Conservation (phyloP, 2,329 filamentous ascomycete genomes). For the Aspergillus felis region DNA sequence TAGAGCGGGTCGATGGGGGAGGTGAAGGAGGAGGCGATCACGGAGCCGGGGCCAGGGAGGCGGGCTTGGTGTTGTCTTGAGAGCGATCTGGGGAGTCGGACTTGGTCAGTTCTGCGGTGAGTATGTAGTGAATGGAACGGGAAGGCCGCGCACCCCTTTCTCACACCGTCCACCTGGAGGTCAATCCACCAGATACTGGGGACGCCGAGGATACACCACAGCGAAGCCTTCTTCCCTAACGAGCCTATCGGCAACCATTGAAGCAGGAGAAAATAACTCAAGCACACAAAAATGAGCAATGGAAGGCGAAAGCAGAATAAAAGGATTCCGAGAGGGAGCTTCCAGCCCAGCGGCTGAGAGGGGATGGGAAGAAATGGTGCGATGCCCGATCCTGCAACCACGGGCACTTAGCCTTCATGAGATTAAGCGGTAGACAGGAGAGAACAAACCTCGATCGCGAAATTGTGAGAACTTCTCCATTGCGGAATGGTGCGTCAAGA, state of each 20-base stretch:
- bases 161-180: constrained; percentile 94
- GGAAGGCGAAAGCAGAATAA: constrained; percentile 80
- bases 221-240: constrained; percentile 70
- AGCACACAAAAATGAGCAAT: constrained; percentile 64
- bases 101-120: neutral
- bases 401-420: neutral
- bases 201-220: constrained; percentile 84
- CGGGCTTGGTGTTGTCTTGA: constrained; percentile 68
- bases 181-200: constrained; percentile 98
- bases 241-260: constrained; percentile 73
- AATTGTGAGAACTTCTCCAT: constrained; percentile 98
- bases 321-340: constrained; percentile 62
- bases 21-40: constrained; percentile 89
- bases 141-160: constrained; percentile 63
- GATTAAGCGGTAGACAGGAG: neutral
- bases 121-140: neutral
- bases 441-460: constrained; percentile 70
- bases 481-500: neutral
- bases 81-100: constrained; percentile 51
- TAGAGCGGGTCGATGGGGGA: constrained; percentile 92
- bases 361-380: constrained; percentile 87
- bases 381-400: constrained; percentile 77
- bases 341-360: constrained; percentile 59
- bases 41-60: constrained; percentile 71
- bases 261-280: constrained; percentile 73